Evolutionary conservation across 225 moss, liverwort and hornwort species (phyloP), one percentile per base, ranked within the genome.

Genomic region (Sphagnum contortum): DNA sequence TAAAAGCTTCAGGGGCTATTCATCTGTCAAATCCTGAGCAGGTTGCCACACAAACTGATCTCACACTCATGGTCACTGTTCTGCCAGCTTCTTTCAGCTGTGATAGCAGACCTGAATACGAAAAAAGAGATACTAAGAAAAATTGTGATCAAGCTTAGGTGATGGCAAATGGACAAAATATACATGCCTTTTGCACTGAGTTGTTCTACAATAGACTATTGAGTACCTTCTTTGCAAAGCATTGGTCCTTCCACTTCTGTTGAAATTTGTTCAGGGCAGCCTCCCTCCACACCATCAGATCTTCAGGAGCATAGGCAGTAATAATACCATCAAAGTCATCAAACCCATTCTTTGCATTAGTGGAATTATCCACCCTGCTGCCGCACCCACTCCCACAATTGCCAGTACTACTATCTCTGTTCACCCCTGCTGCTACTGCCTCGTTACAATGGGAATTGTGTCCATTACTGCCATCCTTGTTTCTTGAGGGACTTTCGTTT

Each of bases 211-310:
- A 29, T 29, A 29, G 29, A 29, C 29, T 29, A 29, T 29, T 29
- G 29, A 29, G 29, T 59, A 98, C 93, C 96, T 98, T 98, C 64
- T 93, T 98, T 74, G 92, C 93, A 51, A 98, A 98, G 64, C 96
- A 98, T 50, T 93, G 69, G 52, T 98, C 93, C 75, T 98, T 98
- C 49, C 92, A 75, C 63, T 98, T 98, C 72, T 86, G 89, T 76
- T 90, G 80, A 72, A 98, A 98, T 66, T 98, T 98, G 69, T 93
- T 91, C 59, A 98, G 29, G 0, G 96, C 96, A 12, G 96, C 93
- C 79, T 93, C 93, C 62, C 96, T 81, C 58, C 89, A 71, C 8
- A 85, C 88, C 66, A 83, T 86, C 0, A 88, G 85, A 64, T 67
- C 66, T 68, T 72, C 4, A 12, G n/a, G 5, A 3, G 12, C 57